Conservation (phyloP, 768 basidiomycete species). For the Mycena floridula region DNA sequence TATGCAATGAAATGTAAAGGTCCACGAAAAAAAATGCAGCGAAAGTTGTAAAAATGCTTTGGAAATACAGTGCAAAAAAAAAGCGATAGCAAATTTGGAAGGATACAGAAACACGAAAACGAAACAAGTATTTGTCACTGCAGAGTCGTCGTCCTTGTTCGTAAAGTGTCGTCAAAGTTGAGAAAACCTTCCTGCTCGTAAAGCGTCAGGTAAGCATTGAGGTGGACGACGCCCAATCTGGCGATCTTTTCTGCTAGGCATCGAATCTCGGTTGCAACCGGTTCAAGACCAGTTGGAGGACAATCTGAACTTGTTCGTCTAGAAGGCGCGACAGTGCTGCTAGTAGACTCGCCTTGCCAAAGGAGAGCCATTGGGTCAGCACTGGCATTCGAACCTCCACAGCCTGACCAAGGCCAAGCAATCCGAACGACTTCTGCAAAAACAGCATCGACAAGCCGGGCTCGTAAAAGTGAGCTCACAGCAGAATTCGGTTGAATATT, state of each 20-base stretch:
- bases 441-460: conserved; percentile 58
- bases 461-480: conserved; percentile 54
- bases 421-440: conserved; percentile 52
- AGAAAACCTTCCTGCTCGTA: conserved; percentile 64
- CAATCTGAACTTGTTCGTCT: not conserved
- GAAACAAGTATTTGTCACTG: too few species aligned
- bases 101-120: too few species aligned
- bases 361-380: conserved; percentile 4
- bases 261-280: conserved; percentile 62
- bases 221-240: conserved; percentile 67
- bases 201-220: conserved; percentile 69
- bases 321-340: not conserved
- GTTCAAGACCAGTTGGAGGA: conserved; percentile 70
- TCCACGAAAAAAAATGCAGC: too few species aligned
- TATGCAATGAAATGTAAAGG: too few species aligned
- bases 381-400: too few species aligned
- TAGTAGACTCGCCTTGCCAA: conserved; percentile 1
- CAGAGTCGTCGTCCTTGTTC: too few species aligned
- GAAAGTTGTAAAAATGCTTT: too few species aligned
- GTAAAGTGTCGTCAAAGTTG: not conserved
- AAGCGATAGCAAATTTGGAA: too few species aligned
- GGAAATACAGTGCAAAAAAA: too few species aligned
- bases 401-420: conserved; percentile 47
- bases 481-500: conserved; percentile 58
- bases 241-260: conserved; percentile 66